These are phyloP conservation scores for Fusarium marasasianum DNA, from an alignment of 2,329 filamentous ascomycete genomes.

Conservation along the genomic window DNA sequence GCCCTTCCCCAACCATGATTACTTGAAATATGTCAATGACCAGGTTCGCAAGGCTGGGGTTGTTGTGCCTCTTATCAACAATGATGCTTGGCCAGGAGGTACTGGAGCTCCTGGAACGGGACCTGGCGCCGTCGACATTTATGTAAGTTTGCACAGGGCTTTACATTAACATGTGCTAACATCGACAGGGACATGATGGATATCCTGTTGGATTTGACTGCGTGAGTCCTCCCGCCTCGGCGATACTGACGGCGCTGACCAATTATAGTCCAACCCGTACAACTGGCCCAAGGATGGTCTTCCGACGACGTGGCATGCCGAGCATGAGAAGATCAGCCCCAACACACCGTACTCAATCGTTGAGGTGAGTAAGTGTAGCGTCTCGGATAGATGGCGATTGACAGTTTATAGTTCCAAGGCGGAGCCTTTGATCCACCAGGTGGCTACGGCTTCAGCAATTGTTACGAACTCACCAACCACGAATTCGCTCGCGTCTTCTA, in stretches of 20 bases:
- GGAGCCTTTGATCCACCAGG: slow-evolving; percentile 81
- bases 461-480: slow-evolving; percentile 71
- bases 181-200: slow-evolving; percentile 63
- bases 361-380: neutral
- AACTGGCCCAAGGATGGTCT: slow-evolving; percentile 44
- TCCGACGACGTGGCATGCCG: slow-evolving; percentile 59
- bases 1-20: slow-evolving; percentile 71
- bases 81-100: slow-evolving; percentile 71
- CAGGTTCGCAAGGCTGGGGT: slow-evolving; percentile 75
- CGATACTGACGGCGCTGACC: neutral
- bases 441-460: slow-evolving; percentile 74
- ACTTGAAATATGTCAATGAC: slow-evolving; percentile 76
- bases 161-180: rapidly evolving
- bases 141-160: slow-evolving; percentile 46
- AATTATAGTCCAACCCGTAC: slow-evolving; percentile 56
- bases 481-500: slow-evolving; percentile 83
- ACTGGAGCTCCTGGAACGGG: slow-evolving; percentile 72
- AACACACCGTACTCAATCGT: slow-evolving; percentile 71
- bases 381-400: neutral
- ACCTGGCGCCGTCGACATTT: slow-evolving; percentile 65
- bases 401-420: slow-evolving; percentile 66
- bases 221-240: slow-evolving; percentile 20
- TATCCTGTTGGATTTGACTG: slow-evolving; percentile 71
- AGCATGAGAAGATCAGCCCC: slow-evolving; percentile 70
- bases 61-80: slow-evolving; percentile 78